These are phyloP conservation scores for Sordariomycetes sp. DNA, from an alignment of 2,329 filamentous ascomycete species.

Conservation along the genomic window DNA sequence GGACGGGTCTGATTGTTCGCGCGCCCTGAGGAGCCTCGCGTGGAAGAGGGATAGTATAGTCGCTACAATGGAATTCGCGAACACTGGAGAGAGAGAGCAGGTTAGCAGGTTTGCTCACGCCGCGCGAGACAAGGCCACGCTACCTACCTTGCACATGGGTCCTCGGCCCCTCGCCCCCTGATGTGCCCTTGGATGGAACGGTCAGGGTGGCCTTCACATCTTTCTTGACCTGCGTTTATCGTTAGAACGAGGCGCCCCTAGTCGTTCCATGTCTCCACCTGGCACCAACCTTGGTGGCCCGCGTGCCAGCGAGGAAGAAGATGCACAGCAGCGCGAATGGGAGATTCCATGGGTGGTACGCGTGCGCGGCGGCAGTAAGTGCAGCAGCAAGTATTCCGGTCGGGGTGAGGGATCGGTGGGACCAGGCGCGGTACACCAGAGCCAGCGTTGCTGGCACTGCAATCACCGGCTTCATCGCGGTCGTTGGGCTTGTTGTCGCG, in stretches of 20 bases:
- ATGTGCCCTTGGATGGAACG: conserved; percentile 59
- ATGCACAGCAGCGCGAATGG: conserved; percentile 74
- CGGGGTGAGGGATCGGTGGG: conserved; percentile 68
- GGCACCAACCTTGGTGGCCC: conserved; percentile 62
- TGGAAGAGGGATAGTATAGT: conserved; percentile 53
- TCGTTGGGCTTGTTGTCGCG: background rate
- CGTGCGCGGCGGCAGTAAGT: conserved; percentile 68
- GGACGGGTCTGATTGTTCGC: conserved; percentile 13
- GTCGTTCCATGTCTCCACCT: conserved; percentile 8
- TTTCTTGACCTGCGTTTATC: conserved; percentile 60
- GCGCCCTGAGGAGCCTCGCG: conserved; percentile 44
- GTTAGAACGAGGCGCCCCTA: background rate
- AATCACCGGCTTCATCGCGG: conserved; percentile 44
- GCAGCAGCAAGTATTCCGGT: conserved; percentile 62
- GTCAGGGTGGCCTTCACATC: conserved; percentile 76
- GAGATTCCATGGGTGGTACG: conserved; percentile 86
- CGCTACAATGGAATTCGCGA: conserved; percentile 78
- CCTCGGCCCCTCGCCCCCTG: conserved; percentile 71
- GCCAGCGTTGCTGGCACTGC: conserved; percentile 46
- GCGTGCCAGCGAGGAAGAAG: conserved; percentile 80
- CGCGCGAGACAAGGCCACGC: background rate
- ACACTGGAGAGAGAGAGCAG: conserved; percentile 35
- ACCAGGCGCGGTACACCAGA: conserved; percentile 58
- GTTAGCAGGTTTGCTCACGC: background rate
- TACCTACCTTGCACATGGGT: conserved; percentile 65